phyloP scores from a whole-genome alignment of 306 rosid species.

The Acacia acuminata region DNA sequence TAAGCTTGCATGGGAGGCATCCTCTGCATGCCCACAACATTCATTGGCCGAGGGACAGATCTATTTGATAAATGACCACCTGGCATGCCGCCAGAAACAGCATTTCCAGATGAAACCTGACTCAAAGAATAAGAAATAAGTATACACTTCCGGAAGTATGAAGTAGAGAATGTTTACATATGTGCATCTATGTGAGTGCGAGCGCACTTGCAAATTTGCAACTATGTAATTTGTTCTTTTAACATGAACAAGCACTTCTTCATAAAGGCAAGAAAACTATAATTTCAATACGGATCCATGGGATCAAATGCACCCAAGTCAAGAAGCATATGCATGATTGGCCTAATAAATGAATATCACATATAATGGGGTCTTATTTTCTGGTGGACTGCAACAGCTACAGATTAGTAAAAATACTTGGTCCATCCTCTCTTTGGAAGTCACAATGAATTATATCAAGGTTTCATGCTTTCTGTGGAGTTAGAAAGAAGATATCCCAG shows the following conservation, averaged over 20 bases:
- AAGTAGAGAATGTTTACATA: conserved; percentile 15
- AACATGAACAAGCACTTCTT: neutral
- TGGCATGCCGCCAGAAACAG: conserved; percentile 62
- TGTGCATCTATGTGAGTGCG: neutral
- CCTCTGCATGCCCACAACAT: conserved; percentile 72
- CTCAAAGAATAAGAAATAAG: conserved; percentile 30
- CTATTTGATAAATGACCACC: conserved; percentile 69
- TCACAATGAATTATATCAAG: neutral
- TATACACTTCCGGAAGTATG: conserved; percentile 7
- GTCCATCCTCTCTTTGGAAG: neutral
- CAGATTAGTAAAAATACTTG: neutral
- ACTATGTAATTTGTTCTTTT: conserved; percentile 21
- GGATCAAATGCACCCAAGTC: neutral
- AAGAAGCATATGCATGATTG: neutral
- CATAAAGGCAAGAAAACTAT: neutral
- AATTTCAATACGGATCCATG: neutral
- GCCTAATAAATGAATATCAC: conserved; percentile 11
- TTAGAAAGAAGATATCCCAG: neutral
- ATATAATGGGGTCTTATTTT: neutral
- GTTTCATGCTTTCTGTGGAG: neutral
- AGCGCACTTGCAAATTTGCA: neutral
- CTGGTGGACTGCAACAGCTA: neutral
- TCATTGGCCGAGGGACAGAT: conserved; percentile 68
- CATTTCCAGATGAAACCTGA: conserved; percentile 80
- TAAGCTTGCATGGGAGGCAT: conserved; percentile 78